Conservation (phyloP, 352 stramenopile species). For the Phytophthora nicotianae region DNA sequence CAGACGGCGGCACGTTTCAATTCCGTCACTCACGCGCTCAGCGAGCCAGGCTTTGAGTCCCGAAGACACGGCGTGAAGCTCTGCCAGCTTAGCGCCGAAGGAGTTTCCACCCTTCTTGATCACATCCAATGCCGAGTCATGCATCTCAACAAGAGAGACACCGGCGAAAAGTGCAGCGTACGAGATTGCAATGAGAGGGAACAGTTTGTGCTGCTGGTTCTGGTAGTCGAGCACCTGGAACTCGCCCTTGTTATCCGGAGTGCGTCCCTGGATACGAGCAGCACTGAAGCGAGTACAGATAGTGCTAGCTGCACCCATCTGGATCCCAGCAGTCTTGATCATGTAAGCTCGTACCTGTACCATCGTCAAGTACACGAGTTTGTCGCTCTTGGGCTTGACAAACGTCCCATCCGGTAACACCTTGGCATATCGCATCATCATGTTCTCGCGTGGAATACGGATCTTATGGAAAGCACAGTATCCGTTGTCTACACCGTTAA, state of each 20-base stretch:
- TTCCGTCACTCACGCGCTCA: conserved; percentile 45
- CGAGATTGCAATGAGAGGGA: conserved; percentile 43
- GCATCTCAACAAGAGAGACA: conserved; percentile 30
- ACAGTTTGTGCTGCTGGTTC: conserved; percentile 58
- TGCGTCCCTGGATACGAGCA: conserved; percentile 51
- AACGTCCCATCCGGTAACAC: conserved; percentile 65
- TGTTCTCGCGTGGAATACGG: conserved; percentile 29
- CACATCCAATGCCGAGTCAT: conserved; percentile 39
- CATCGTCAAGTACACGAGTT: conserved; percentile 71
- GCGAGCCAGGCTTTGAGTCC: conserved; percentile 61
- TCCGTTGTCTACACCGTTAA: conserved; percentile 36
- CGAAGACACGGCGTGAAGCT: conserved; percentile 60
- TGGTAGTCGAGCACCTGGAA: conserved; percentile 68
- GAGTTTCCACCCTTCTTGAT: conserved; percentile 39
- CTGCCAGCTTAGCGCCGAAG: conserved; percentile 49
- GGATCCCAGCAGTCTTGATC: conserved; percentile 14
- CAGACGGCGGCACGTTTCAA: conserved; percentile 52
- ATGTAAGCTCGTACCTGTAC: conserved; percentile 46
- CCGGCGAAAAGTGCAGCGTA: conserved; percentile 42
- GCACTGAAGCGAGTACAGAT: conserved; percentile 67
- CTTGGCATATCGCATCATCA: conserved; percentile 41
- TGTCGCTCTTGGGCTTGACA: conserved; percentile 65
- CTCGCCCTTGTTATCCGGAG: conserved; percentile 44
- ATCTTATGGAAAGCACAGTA: conserved; percentile 38
- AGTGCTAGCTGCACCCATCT: conserved; percentile 33